A percentile compares a stretch with the other conserved stretches of the same genome.
phyloP scores from a whole-genome alignment of 2,329 filamentous ascomycete species.

The Huntiella moniliformis region DNA sequence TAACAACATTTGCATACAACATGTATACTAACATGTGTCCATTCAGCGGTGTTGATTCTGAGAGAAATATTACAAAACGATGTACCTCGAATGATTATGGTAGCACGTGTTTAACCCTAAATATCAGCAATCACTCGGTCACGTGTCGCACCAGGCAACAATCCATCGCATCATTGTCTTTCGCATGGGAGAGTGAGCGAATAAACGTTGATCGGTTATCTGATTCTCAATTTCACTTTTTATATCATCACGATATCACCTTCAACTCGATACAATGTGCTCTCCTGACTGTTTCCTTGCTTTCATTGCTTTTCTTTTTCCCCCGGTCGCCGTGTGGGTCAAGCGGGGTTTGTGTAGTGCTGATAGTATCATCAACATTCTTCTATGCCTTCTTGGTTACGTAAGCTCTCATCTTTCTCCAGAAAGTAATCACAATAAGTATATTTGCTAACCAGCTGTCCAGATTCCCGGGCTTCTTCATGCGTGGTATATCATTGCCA shows the following conservation, averaged over 20 bases:
- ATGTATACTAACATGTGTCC: no score
- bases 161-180: neutral
- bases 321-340: slow-evolving; percentile 70
- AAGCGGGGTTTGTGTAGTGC: slow-evolving; percentile 84
- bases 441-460: neutral
- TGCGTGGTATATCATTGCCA: slow-evolving; percentile 94
- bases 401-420: slow-evolving; percentile 19
- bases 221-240: neutral
- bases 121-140: no score
- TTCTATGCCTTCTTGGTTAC: slow-evolving; percentile 62
- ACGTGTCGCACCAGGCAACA: no score
- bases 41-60: no score
- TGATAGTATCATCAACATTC: slow-evolving; percentile 88
- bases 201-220: neutral
- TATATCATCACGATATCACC: neutral
- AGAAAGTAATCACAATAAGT: neutral
- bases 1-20: no score
- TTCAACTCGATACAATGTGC: neutral
- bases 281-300: slow-evolving; percentile 43
- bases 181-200: neutral
- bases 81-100: no score
- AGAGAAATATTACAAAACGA: no score
- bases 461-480: slow-evolving; percentile 74
- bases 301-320: slow-evolving; percentile 45
- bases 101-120: no score